These are phyloP conservation scores for Seminavis robusta DNA, from an alignment of 108 stramenopile genomes.

Conservation along the genomic window DNA sequence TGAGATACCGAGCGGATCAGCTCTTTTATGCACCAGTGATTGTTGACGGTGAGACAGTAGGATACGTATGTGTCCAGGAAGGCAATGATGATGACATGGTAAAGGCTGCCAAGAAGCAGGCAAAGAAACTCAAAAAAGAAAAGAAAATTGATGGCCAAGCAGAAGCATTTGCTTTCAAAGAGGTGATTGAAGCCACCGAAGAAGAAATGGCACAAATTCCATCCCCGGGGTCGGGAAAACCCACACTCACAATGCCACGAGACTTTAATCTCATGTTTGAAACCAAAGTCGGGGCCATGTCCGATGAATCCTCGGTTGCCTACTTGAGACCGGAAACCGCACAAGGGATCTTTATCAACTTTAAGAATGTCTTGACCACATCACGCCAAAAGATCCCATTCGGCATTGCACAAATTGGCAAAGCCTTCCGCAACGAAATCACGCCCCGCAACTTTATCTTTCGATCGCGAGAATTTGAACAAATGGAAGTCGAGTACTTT, in stretches of 20 bases:
- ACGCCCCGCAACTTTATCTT: conserved; percentile 97
- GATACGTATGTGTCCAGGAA: conserved; percentile 88
- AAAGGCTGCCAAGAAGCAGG: conserved; percentile 70
- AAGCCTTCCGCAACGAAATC: conserved; percentile 98
- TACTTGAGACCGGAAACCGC: conserved; percentile 98
- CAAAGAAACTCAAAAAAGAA: conserved; percentile 64
- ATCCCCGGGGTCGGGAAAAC: conserved; percentile 84
- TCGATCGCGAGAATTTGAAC: conserved; percentile 97
- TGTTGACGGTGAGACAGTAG: conserved; percentile 45
- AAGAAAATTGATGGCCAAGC: conserved; percentile 21
- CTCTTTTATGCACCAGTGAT: conserved; percentile 76
- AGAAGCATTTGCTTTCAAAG: conserved; percentile 67
- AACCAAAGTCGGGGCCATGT: conserved; percentile 90
- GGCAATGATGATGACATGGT: conserved; percentile 82
- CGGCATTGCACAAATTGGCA: conserved; percentile 97
- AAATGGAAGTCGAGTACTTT: conserved; percentile 98
- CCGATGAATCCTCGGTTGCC: conserved; percentile 72
- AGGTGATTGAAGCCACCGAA: conserved; percentile 71
- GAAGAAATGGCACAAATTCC: conserved; percentile 85
- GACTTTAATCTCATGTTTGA: conserved; percentile 99
- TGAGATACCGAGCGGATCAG: conserved; percentile 95
- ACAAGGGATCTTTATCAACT: conserved; percentile 97
- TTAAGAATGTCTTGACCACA: conserved; percentile 84
- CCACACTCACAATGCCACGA: conserved; percentile 89
- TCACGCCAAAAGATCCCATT: conserved; percentile 88